Conservation (phyloP, 2,329 filamentous ascomycete genomes). For the Dendrostoma leiphaemia region DNA sequence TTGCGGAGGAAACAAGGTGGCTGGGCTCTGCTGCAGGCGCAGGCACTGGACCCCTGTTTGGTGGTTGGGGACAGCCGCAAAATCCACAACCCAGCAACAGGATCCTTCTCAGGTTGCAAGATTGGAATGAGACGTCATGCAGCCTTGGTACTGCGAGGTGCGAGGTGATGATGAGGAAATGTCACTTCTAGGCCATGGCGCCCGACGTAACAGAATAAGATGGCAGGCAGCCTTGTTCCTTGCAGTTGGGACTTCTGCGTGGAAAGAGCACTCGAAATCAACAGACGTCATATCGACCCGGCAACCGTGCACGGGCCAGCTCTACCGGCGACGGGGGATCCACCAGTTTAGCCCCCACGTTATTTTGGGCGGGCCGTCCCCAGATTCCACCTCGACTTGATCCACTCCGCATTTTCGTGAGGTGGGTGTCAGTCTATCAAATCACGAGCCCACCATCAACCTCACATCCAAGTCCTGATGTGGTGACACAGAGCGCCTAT, state of each 20-base stretch:
- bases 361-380: not conserved
- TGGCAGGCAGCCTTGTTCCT: not conserved
- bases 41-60: too few species aligned
- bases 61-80: constrained; percentile 15
- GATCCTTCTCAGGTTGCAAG: not conserved
- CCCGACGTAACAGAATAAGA: too few species aligned
- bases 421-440: not conserved
- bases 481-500: not conserved
- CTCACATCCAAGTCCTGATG: not conserved
- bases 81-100: not conserved
- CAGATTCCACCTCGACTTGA: too few species aligned
- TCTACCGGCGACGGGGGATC: too few species aligned
- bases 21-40: constrained; percentile 15
- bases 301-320: not conserved
- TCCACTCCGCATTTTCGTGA: too few species aligned
- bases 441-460: too few species aligned
- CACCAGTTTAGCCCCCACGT: too few species aligned
- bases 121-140: not conserved
- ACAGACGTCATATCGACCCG: not conserved
- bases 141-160: too few species aligned
- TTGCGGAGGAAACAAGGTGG: constrained; percentile 20
- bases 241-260: not conserved
- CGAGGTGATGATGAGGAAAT: too few species aligned
- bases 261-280: not conserved
- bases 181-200: too few species aligned